Conservation (phyloP, 1,284 basidiomycete species). For the Exsudoporus floridanus region DNA sequence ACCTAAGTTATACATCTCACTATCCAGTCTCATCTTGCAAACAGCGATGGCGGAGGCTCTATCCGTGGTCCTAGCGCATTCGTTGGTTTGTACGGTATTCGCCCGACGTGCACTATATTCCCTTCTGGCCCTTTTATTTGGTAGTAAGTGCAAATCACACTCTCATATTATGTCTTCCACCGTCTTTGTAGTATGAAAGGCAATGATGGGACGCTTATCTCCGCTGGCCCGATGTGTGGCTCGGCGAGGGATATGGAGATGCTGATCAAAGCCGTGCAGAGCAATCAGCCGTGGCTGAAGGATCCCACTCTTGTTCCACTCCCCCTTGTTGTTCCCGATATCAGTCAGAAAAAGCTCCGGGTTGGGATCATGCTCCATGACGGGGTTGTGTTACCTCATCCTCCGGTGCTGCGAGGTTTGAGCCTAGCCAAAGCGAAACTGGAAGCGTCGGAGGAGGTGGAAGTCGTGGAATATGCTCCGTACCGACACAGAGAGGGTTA, state of each 20-base stretch:
- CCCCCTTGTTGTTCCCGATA: slow-evolving; percentile 34
- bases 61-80: slow-evolving; percentile 43
- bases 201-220: slow-evolving; percentile 32
- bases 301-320: slow-evolving; percentile 44
- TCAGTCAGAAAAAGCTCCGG: slow-evolving; percentile 35
- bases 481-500: slow-evolving; percentile 37
- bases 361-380: slow-evolving; percentile 50
- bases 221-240: slow-evolving; percentile 38
- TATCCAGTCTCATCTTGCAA: not conserved
- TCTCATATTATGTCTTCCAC: slow-evolving; percentile 22
- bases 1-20: not conserved
- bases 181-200: slow-evolving; percentile 36
- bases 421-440: slow-evolving; percentile 38
- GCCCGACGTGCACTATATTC: slow-evolving; percentile 47
- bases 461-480: slow-evolving; percentile 43
- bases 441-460: slow-evolving; percentile 38
- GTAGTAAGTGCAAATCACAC: slow-evolving; percentile 34
- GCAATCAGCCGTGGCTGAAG: slow-evolving; percentile 41
- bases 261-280: slow-evolving; percentile 41
- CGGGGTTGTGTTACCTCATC: slow-evolving; percentile 45
- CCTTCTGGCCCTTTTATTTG: slow-evolving; percentile 23
- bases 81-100: slow-evolving; percentile 45
- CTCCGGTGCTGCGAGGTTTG: slow-evolving; percentile 45
- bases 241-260: slow-evolving; percentile 45
- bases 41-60: slow-evolving; percentile 33